Percentiles rank a stretch among this genome's conserved stretches.
These are phyloP conservation scores for Tephrocybe sp. DNA, from an alignment of 768 basidiomycete species.

Conservation along the genomic window DNA sequence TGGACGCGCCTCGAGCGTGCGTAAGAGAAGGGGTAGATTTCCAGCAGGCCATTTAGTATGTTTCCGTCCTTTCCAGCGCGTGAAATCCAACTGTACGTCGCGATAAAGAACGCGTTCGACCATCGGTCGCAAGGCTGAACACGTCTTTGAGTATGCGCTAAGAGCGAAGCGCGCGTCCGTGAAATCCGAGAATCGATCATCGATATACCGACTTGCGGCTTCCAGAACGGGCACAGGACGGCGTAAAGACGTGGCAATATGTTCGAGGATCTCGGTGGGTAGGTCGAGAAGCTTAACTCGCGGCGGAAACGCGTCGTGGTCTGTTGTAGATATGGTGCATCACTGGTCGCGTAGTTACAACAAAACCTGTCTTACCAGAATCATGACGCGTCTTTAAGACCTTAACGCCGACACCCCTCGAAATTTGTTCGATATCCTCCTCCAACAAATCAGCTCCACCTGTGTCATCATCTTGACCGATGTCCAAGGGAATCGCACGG, in stretches of 20 bases:
- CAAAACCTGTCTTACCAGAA: not conserved
- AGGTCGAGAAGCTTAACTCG: conserved; percentile 24
- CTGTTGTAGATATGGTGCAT: not conserved
- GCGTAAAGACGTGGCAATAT: conserved; percentile 22
- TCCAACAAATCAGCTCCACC: conserved; percentile 8
- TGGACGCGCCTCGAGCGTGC: conserved; percentile 23
- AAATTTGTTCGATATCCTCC: not conserved
- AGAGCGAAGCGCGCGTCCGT: conserved; percentile 21
- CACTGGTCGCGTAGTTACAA: not conserved
- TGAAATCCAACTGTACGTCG: conserved; percentile 26
- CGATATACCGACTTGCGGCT: conserved; percentile 23
- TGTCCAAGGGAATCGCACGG: not conserved
- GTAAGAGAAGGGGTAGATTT: conserved; percentile 23
- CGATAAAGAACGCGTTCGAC: conserved; percentile 26
- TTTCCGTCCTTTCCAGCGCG: conserved; percentile 29
- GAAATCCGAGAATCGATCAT: conserved; percentile 25
- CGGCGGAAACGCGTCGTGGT: conserved; percentile 12
- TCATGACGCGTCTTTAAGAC: not conserved
- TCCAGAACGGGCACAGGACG: conserved; percentile 17
- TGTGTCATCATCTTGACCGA: conserved; percentile 3
- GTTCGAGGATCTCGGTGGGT: conserved; percentile 25
- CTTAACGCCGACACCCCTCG: not conserved
- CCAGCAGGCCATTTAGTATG: conserved; percentile 26
- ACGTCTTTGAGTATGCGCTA: conserved; percentile 22
- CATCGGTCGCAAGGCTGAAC: conserved; percentile 16